Base-by-base conservation (phyloP, 192 early-diverging fungal species). In the Diversispora epigaea region DNA sequence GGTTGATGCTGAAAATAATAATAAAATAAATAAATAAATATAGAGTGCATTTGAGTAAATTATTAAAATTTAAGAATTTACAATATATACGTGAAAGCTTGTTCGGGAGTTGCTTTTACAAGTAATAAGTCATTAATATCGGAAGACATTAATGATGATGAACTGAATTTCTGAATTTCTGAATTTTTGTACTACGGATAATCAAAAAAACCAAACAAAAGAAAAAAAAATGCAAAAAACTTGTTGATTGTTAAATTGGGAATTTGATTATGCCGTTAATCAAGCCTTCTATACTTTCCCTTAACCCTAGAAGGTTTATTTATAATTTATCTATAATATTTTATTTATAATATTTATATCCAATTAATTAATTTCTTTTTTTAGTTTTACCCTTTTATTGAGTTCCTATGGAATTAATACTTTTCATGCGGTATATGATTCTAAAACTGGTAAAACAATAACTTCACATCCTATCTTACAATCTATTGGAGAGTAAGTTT, bases 401-500 rank as follows among this genome's bases (percentile, higher is more conserved):
- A 17, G 57, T 15, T 57, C 57, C n/a, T 44, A 47, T n/a, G 71
- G 71, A 25, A 73, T 73, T 46, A 39, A 2, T 15, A 47, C 56
- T 14, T 73, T 73, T 45, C 71, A 73, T 57, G 41, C 45, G 17
- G 10, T 45, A 22, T 73, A 39, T 61, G 46, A 61, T 39, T n/a
- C 43, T 15, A 61, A 61, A 32, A 45, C 44, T 4, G 46, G 71
- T 6, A 73, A 61, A 61, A 19, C 25, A 41, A 19, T 32, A 25
- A 19, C 71, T 15, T 73, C 71, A 6, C 54, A 73, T 32, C 55
- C 43, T n/a, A n/a, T 44, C 21, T 5, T 73, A 19, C 40, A 73
- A 61, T 41, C 54, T 32, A 73, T 73, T 45, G 56, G 39, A 73
- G 71, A 73, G 64, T 66, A 66, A 46, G 44, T 17, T 64, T 64